Evolutionary conservation across 768 basidiomycete genomes (phyloP).

Genomic region (Myochromella boudieri): DNA sequence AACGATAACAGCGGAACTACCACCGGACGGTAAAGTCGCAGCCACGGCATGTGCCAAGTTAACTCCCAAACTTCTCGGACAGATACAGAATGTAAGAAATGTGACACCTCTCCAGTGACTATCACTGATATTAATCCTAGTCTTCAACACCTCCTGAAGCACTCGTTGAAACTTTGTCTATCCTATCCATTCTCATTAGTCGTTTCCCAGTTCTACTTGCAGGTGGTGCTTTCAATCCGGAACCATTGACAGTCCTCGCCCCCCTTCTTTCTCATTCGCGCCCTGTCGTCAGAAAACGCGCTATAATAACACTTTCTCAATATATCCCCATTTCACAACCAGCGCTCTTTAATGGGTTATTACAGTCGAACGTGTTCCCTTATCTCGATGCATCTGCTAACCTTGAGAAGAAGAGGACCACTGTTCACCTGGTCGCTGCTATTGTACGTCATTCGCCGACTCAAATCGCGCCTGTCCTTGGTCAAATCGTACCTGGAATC

Average conservation of each 20-base stretch:
- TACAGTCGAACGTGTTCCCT: constrained; percentile 59
- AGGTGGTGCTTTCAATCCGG: constrained; percentile 48
- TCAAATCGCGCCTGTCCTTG: constrained; percentile 60
- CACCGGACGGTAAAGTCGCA: constrained; percentile 78
- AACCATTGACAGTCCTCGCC: constrained; percentile 65
- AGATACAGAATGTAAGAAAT: constrained; percentile 67
- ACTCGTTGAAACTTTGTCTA: constrained; percentile 79
- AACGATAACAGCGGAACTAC: constrained; percentile 90
- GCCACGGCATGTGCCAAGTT: constrained; percentile 80
- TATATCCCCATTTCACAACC: constrained; percentile 75
- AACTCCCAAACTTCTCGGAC: constrained; percentile 77
- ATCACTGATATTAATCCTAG: constrained; percentile 30
- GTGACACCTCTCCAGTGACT: background rate
- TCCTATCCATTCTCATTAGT: constrained; percentile 84
- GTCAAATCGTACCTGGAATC: constrained; percentile 67
- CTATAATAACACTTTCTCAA: constrained; percentile 82
- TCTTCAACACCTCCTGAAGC: constrained; percentile 75
- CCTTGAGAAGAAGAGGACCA: constrained; percentile 73
- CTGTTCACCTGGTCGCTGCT: constrained; percentile 76
- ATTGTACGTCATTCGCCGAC: constrained; percentile 73
- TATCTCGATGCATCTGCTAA: constrained; percentile 51
- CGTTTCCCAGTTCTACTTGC: constrained; percentile 76
- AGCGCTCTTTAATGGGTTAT: constrained; percentile 58
- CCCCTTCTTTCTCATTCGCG: constrained; percentile 75
- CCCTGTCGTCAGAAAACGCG: constrained; percentile 89